These are phyloP conservation scores for Penicillium desertorum DNA, from an alignment of 495 filamentous ascomycete species.

Conservation along the genomic window DNA sequence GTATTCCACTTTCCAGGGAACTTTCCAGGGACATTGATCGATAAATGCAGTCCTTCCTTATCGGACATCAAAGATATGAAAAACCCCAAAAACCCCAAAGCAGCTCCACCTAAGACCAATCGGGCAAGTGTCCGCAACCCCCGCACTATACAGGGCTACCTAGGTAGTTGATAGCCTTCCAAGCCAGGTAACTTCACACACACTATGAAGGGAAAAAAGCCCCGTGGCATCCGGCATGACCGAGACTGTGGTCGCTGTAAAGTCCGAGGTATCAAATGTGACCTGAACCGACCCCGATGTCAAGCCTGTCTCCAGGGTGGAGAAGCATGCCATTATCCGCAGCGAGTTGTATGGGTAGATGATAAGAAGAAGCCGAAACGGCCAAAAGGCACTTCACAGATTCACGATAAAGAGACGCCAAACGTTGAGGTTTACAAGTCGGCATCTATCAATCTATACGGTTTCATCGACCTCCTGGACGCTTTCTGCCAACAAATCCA, in stretches of 20 bases:
- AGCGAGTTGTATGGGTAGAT: conserved; percentile 36
- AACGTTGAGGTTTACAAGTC: conserved; percentile 2
- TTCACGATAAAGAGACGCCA: not conserved
- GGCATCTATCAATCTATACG: conserved; percentile 32
- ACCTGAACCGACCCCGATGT: conserved; percentile 36
- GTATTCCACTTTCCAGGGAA: not conserved
- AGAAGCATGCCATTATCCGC: conserved; percentile 32
- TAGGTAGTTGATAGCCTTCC: conserved; percentile 3
- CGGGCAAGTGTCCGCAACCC: not conserved
- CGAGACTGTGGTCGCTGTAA: conserved; percentile 36
- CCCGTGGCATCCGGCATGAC: conserved; percentile 37
- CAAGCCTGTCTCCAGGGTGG: conserved; percentile 27
- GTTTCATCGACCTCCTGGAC: conserved; percentile 35
- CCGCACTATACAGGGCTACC: conserved; percentile 8
- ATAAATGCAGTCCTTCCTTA: not conserved
- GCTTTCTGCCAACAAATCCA: conserved; percentile 34
- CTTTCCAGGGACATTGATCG: not conserved
- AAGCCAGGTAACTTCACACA: not conserved
- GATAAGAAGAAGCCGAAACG: conserved; percentile 16
- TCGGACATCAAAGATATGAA: too few relatives aligned
- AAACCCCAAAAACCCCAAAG: too few relatives aligned
- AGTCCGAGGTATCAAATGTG: conserved; percentile 32
- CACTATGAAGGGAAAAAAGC: conserved; percentile 30
- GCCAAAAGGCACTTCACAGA: not conserved
- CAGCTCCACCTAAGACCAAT: not conserved